Base-by-base conservation (phyloP, 495 filamentous ascomycete genomes). In the Astrocystis sublimbata region DNA sequence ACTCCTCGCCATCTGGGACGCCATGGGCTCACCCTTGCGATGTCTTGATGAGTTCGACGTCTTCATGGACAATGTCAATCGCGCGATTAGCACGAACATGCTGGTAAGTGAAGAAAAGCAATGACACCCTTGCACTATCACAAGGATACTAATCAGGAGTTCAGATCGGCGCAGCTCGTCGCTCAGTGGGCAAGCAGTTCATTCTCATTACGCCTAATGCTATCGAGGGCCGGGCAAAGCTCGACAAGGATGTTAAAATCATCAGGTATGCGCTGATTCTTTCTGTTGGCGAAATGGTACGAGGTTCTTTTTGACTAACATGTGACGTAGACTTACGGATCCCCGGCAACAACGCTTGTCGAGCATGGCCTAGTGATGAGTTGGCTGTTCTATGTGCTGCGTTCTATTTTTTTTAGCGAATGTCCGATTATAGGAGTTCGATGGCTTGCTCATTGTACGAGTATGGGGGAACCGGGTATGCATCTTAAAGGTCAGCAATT, bases 31-130 rank as follows among this genome's bases (percentile, higher is more conserved):
- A 10, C 93, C 93, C 0, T 87, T 99, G 56, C 85, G 94, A 40
- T 98, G 96, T 70, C 82, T 99, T 50, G 94, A 99, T 75, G 94
- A 99, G 76, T 99, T 97, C 69, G 94, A 99, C 76, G 94, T 99
- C 41, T 99, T 96, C 78, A 99, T 99, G 94, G 94, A 99, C 68
- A 89, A 87, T 64, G 91, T 97, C 58, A 99, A 99, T 73, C 85
- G 94, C 45, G 92, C 91, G 55, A 89, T 96, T 67, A 93, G 90
- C 67, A 96, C 96, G 64, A 89, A 90, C 63, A 93, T 98, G 92
- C 93, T 99, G 68, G 91, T 92, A 79, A 76, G 87, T 57, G 45
- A 55, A 26, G 47, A 45, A 35, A 45, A 35, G 30, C 17, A 12
- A 30, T n/a, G 19, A 6, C 28, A 35, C n/a, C n/a, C n/a, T n/a